phyloP scores from a whole-genome alignment of 2,329 filamentous ascomycete species.

The Aspergillus neoniger region DNA sequence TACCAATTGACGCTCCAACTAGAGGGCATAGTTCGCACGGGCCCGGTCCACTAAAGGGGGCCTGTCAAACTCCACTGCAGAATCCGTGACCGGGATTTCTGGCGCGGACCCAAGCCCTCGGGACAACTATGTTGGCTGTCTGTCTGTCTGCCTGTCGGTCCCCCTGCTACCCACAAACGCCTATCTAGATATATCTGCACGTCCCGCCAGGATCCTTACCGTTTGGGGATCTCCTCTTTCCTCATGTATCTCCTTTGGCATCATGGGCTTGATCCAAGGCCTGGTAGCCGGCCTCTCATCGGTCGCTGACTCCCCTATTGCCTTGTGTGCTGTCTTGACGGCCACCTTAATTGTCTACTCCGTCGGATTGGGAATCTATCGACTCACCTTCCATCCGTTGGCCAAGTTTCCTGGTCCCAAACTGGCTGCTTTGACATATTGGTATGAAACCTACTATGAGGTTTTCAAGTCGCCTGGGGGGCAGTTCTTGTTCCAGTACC shows the following conservation, averaged over 20 bases:
- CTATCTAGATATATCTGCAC: not conserved
- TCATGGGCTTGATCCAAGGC: slow-evolving; percentile 5
- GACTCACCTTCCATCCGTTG: slow-evolving; percentile 16
- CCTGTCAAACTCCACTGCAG: not conserved
- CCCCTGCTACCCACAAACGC: not conserved
- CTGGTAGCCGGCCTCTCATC: not conserved
- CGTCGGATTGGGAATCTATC: slow-evolving; percentile 12
- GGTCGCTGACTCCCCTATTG: not conserved
- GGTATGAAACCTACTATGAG: slow-evolving; percentile 20
- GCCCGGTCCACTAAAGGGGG: not conserved
- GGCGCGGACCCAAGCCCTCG: slow-evolving; percentile 3
- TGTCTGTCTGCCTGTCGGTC: not conserved
- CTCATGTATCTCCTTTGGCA: not conserved
- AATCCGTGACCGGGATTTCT: not conserved
- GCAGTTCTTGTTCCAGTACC: slow-evolving; percentile 20
- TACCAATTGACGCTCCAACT: not conserved
- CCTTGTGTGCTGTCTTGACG: not conserved
- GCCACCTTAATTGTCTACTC: not conserved
- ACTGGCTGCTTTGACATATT: slow-evolving; percentile 17
- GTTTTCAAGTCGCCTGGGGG: slow-evolving; percentile 16
- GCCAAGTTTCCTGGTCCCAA: slow-evolving; percentile 18
- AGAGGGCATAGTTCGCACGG: slow-evolving; percentile 5
- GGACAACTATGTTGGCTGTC: not conserved
- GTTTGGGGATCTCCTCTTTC: not conserved
- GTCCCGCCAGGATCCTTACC: not conserved